A percentile compares a stretch with the other conserved stretches of the same genome.
phyloP scores from a whole-genome alignment of 208 protist genomes.

The Leishmania tarentolae region DNA sequence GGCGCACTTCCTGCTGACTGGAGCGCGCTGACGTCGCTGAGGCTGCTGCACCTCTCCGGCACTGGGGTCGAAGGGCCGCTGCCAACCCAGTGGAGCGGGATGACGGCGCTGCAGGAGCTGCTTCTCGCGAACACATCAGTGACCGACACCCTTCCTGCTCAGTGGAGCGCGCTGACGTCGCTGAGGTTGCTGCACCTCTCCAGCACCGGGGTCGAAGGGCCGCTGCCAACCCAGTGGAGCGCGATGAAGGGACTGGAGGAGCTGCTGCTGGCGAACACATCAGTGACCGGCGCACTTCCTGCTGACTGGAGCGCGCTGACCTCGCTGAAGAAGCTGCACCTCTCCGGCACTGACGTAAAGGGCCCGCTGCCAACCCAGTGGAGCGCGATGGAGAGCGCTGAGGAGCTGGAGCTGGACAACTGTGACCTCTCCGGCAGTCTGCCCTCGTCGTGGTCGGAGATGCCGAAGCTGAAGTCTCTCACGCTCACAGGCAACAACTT shows the following conservation, averaged over 20 bases:
- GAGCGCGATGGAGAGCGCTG: too few relatives aligned
- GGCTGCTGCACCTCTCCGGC: not conserved
- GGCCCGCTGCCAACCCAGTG: too few relatives aligned
- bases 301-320: too few relatives aligned
- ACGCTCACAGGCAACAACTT: not conserved
- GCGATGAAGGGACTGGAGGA: too few relatives aligned
- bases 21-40: not conserved
- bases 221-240: too few relatives aligned
- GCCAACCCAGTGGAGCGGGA: slow-evolving; percentile 8
- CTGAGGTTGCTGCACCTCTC: too few relatives aligned
- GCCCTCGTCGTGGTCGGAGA: slow-evolving; percentile 1
- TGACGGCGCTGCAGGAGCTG: not conserved
- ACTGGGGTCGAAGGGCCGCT: not conserved
- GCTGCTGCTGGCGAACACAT: too few relatives aligned
- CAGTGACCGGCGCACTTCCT: too few relatives aligned
- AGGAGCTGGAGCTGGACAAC: not conserved
- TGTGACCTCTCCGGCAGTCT: not conserved
- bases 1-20: slow-evolving; percentile 20
- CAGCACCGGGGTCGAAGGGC: too few relatives aligned
- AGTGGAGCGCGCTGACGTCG: not conserved
- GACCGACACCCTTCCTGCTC: not conserved
- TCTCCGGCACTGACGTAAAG: too few relatives aligned
- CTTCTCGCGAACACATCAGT: not conserved
- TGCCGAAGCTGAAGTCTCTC: not conserved
- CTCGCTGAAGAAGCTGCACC: too few relatives aligned